Percentiles rank a stretch among this genome's conserved stretches.
phyloP scores from a whole-genome alignment of 2,329 filamentous ascomycete genomes.

The Xylariaceae sp. region DNA sequence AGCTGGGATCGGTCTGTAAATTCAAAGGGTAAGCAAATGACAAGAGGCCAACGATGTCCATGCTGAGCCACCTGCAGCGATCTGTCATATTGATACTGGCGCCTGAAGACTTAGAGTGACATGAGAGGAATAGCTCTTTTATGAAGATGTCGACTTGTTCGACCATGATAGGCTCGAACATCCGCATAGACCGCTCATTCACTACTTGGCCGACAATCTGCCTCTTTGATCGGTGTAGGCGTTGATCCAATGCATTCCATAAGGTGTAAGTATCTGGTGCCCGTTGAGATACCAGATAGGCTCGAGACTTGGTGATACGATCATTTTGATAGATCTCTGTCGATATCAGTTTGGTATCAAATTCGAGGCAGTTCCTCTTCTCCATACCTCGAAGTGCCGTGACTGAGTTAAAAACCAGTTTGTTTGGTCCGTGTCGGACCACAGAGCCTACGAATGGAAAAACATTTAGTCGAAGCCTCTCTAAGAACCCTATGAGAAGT shows the following conservation, averaged over 20 bases:
- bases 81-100: slow-evolving; percentile 13
- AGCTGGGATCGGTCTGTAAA: slow-evolving; percentile 6
- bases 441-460: too few species aligned
- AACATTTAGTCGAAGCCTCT: too few species aligned
- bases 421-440: too few species aligned
- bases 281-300: slow-evolving; percentile 6
- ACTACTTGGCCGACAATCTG: slow-evolving; percentile 12
- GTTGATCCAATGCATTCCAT: too few species aligned
- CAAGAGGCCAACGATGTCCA: slow-evolving; percentile 15
- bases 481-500: too few species aligned
- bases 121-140: background rate
- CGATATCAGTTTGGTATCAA: background rate
- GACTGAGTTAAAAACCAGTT: too few species aligned
- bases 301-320: slow-evolving; percentile 10
- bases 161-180: slow-evolving; percentile 15
- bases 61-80: slow-evolving; percentile 3
- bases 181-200: slow-evolving; percentile 12
- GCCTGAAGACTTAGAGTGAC: too few species aligned
- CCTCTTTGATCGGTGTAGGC: slow-evolving; percentile 14
- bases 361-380: too few species aligned
- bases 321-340: slow-evolving; percentile 16
- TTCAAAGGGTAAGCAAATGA: slow-evolving; percentile 12
- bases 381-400: too few species aligned
- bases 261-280: too few species aligned
- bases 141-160: slow-evolving; percentile 16